A percentile compares a stretch with the other conserved stretches of the same genome.
Conservation (phyloP, 2,329 filamentous ascomycete genomes). For the Bipolaris sorokiniana region DNA sequence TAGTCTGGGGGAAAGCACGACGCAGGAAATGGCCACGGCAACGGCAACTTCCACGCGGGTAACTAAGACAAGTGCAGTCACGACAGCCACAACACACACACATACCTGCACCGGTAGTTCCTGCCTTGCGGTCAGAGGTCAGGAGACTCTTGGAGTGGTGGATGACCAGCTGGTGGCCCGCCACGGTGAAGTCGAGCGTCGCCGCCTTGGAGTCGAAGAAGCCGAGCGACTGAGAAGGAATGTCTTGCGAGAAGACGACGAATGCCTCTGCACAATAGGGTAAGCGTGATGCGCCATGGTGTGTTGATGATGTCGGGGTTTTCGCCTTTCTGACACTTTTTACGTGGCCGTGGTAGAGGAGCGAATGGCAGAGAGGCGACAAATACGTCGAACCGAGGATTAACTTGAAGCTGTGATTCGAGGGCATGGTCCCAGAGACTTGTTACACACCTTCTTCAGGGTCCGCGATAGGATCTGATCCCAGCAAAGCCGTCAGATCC, state of each 20-base stretch:
- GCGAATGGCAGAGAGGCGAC: constrained; percentile 28
- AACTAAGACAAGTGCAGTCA: no score
- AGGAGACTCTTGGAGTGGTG: constrained; percentile 84
- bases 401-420: constrained; percentile 19
- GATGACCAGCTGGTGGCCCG: constrained; percentile 73
- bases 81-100: neutral
- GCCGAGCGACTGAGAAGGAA: constrained; percentile 72
- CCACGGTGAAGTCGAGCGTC: constrained; percentile 70
- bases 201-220: constrained; percentile 77
- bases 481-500: constrained; percentile 46
- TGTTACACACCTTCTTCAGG: constrained; percentile 63
- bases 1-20: constrained; percentile 17
- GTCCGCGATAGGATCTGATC: constrained; percentile 58
- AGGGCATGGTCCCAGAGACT: neutral
- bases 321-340: neutral
- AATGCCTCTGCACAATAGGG: constrained; percentile 73
- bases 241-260: constrained; percentile 77
- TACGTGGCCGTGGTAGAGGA: neutral
- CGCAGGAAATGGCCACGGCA: constrained; percentile 21
- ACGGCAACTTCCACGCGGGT: neutral
- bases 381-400: constrained; percentile 28
- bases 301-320: neutral
- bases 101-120: constrained; percentile 74
- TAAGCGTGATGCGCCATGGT: constrained; percentile 17
- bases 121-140: constrained; percentile 73